phyloP scores from a whole-genome alignment of 2,329 filamentous ascomycete genomes.

The Fusarium lateritium region DNA sequence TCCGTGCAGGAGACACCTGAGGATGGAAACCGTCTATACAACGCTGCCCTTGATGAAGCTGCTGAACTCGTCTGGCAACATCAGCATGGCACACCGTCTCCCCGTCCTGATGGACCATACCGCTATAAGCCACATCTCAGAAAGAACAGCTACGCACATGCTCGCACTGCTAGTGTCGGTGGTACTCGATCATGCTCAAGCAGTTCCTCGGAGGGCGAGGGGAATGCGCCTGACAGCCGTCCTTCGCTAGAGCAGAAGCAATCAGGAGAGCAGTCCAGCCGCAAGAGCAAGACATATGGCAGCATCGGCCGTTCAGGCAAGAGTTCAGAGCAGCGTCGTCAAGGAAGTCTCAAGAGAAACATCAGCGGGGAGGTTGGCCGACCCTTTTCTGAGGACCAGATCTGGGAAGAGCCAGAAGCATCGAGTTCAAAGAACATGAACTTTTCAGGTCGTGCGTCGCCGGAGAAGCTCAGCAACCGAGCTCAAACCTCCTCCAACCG shows the following conservation, averaged over 20 bases:
- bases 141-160: conserved; percentile 80
- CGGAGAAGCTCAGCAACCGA: conserved; percentile 53
- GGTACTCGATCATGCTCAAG: conserved; percentile 64
- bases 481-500: conserved; percentile 53
- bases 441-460: conserved; percentile 51
- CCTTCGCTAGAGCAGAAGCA: conserved; percentile 46
- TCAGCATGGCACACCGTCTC: conserved; percentile 68
- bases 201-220: conserved; percentile 66
- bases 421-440: conserved; percentile 27
- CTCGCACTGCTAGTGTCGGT: conserved; percentile 72
- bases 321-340: conserved; percentile 63
- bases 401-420: conserved; percentile 88
- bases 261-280: conserved; percentile 32
- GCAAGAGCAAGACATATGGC: conserved; percentile 59
- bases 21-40: conserved; percentile 76
- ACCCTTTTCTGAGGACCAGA: conserved; percentile 82
- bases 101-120: conserved; percentile 75
- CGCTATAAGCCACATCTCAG: conserved; percentile 78
- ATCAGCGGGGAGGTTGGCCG: conserved; percentile 77
- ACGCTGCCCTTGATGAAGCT: conserved; percentile 81
- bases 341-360: conserved; percentile 78
- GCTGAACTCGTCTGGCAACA: conserved; percentile 85
- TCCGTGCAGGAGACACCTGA: conserved; percentile 53
- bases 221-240: conserved; percentile 53
- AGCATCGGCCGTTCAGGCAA: conserved; percentile 56